Conservation (phyloP, 805 yeast species). For the Wickerhamiella cacticola region DNA sequence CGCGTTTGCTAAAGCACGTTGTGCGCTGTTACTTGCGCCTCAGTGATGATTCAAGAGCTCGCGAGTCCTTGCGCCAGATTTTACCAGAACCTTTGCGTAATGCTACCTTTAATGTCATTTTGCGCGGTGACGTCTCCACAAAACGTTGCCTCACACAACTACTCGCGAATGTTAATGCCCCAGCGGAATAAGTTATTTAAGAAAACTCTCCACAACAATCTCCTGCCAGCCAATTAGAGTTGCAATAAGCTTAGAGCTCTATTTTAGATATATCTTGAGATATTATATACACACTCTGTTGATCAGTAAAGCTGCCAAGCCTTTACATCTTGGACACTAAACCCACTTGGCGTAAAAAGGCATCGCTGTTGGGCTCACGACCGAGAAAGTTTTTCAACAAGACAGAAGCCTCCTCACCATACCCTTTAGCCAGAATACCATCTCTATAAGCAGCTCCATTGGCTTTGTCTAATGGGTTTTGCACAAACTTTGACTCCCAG, state of each 20-base stretch:
- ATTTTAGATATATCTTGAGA: too few relatives aligned
- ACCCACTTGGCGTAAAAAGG: conserved; percentile 61
- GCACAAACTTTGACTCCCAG: conserved; percentile 55
- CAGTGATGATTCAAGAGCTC: conserved; percentile 80
- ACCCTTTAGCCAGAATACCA: conserved; percentile 57
- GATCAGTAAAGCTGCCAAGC: too few relatives aligned
- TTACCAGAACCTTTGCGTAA: conserved; percentile 81
- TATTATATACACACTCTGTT: too few relatives aligned
- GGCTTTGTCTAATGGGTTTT: conserved; percentile 50
- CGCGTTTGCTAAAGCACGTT: conserved; percentile 80
- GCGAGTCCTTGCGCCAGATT: conserved; percentile 70
- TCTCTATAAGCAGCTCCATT: conserved; percentile 61
- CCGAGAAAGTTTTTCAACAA: conserved; percentile 56
- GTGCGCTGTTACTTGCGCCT: conserved; percentile 86
- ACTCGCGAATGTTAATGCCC: conserved; percentile 41
- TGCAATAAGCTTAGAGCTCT: not conserved
- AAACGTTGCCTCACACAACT: conserved; percentile 78
- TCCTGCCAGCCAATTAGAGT: not conserved
- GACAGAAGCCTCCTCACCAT: conserved; percentile 56
- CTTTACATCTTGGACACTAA: not conserved
- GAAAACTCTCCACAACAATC: not conserved
- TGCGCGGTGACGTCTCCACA: conserved; percentile 80
- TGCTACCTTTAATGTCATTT: conserved; percentile 65
- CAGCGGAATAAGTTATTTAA: not conserved
- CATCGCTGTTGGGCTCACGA: conserved; percentile 60